Evolutionary conservation across 2,329 filamentous ascomycete genomes (phyloP), one percentile per base, ranked within the genome.

Genomic region (Didymella pinodella): DNA sequence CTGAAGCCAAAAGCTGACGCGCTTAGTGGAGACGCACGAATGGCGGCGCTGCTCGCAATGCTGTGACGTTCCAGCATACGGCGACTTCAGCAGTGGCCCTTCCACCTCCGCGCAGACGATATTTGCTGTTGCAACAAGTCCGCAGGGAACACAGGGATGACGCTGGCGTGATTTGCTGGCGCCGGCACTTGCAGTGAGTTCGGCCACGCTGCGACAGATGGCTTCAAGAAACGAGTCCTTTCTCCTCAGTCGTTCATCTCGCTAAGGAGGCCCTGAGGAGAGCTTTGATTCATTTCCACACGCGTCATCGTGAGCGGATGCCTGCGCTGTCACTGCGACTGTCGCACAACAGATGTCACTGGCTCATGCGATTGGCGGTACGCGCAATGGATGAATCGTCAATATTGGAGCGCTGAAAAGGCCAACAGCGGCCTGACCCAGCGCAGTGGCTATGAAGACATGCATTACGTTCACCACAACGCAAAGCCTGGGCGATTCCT

Each of bases 211-310:
- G 56, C 46, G 56, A 59, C 56, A 59, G 32, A 59, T 59, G 50
- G 56, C 56, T 49, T 45, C 34, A 31, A 40, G 46, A 59, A 54
- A 59, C 46, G 46, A 68, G 66, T 69, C 72, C 72, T 71, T 73
- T 72, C 71, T 76, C 72, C 73, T 74, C 73, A 73, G 51, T 63
- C 61, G 63, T 68, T 77, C 73, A 77, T 77, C 65, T 77, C 75
- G 75, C 73, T 76, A 74, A 69, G 51, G 43, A 41, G 62, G 65
- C 61, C 66, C 59, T 63, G 49, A 63, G 55, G 49, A 56, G 54
- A 65, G 57, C 54, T 48, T 62, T 59, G 61, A 59, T 61, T 69
- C 65, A 71, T 74, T 67, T 71, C 70, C 67, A 69, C 62, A 43
- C 48, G 59, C 66, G 63, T 67, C 66, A 67, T 67, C 44, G 61